Percentiles rank a stretch among this genome's conserved stretches.
These are phyloP conservation scores for Aspergillus hancockii DNA, from an alignment of 495 filamentous ascomycete species.

Conservation along the genomic window DNA sequence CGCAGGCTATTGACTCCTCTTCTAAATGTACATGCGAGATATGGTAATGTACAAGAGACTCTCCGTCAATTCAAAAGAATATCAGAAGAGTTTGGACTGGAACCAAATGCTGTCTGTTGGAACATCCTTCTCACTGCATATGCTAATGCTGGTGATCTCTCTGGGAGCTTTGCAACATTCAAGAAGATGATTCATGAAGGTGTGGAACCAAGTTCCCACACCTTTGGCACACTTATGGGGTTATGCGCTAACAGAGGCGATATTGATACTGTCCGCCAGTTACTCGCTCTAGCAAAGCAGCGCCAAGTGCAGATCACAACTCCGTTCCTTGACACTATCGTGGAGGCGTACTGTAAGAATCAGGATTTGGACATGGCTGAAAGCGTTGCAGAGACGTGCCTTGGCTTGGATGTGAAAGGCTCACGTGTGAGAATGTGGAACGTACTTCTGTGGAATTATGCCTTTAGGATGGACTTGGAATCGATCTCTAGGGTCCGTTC, in stretches of 20 bases:
- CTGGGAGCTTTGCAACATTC: constrained; percentile 61
- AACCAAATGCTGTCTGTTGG: constrained; percentile 59
- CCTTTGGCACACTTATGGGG: constrained; percentile 71
- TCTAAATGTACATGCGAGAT: constrained; percentile 65
- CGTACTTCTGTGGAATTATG: constrained; percentile 66
- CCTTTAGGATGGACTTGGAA: constrained; percentile 61
- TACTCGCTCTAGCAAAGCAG: constrained; percentile 59
- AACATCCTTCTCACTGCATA: constrained; percentile 79
- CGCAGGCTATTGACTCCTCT: constrained; percentile 46
- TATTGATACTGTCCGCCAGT: constrained; percentile 59
- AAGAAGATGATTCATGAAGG: constrained; percentile 49
- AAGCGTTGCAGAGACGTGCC: constrained; percentile 50
- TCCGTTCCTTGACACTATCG: constrained; percentile 62
- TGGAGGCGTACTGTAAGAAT: constrained; percentile 70
- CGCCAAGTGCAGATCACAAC: constrained; percentile 40
- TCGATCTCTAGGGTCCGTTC: constrained; percentile 60
- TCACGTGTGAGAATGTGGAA: constrained; percentile 75
- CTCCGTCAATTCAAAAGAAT: constrained; percentile 61
- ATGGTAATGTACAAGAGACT: constrained; percentile 60
- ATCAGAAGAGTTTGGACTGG: constrained; percentile 49
- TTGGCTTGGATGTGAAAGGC: constrained; percentile 40
- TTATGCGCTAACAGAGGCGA: constrained; percentile 75
- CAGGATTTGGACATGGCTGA: constrained; percentile 61
- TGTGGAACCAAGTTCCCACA: constrained; percentile 55
- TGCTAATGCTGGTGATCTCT: constrained; percentile 61